Conservation (phyloP, 768 basidiomycete genomes). For the Tylopilus intermedius region DNA sequence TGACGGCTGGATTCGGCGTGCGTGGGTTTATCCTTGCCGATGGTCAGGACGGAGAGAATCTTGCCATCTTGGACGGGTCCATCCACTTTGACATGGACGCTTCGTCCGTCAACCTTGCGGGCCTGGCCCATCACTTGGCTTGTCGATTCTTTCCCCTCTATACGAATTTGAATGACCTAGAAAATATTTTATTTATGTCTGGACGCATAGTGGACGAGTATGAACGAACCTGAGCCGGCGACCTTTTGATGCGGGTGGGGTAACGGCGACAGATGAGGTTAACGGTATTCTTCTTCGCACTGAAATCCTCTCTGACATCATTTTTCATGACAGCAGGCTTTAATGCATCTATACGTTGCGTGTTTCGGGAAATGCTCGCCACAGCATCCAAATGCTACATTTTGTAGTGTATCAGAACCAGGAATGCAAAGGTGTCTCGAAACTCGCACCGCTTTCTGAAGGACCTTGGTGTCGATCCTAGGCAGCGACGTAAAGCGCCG, state of each 20-base stretch:
- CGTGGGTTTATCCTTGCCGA: conserved; percentile 53
- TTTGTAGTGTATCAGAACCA: background rate
- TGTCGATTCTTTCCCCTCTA: background rate
- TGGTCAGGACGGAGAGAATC: conserved; percentile 38
- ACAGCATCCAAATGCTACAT: conserved; percentile 41
- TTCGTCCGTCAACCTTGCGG: conserved; percentile 34
- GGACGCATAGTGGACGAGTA: background rate
- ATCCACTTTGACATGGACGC: conserved; percentile 28
- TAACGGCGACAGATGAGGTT: conserved; percentile 38
- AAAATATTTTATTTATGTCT: background rate
- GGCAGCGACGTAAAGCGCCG: conserved; percentile 12
- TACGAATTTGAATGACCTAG: conserved; percentile 21
- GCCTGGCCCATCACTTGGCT: conserved; percentile 18
- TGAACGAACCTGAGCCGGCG: conserved; percentile 36
- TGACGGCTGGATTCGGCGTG: conserved; percentile 41
- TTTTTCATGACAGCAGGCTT: conserved; percentile 46
- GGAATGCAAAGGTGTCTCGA: background rate
- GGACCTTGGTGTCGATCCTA: conserved; percentile 23
- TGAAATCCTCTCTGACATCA: conserved; percentile 31
- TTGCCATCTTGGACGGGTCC: conserved; percentile 14
- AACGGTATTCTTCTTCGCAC: conserved; percentile 27
- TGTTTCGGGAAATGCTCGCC: conserved; percentile 42
- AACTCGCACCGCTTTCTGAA: conserved; percentile 28
- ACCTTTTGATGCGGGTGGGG: conserved; percentile 39
- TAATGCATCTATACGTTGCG: conserved; percentile 41